These are phyloP conservation scores for Pyrrhoderma noxium DNA, from an alignment of 1,284 basidiomycete genomes.

Conservation along the genomic window DNA sequence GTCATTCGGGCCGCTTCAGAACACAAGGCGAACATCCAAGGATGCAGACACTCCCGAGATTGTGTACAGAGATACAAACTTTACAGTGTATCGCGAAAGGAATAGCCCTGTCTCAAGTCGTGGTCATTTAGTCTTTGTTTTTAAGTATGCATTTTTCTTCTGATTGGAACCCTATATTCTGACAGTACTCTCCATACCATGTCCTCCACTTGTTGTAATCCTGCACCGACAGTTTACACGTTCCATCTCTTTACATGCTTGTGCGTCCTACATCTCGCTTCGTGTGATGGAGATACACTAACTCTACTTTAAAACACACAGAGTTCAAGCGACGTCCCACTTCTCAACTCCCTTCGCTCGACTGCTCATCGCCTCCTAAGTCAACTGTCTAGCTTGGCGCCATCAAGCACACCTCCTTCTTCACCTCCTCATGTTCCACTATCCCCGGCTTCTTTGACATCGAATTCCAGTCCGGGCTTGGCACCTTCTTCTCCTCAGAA, in stretches of 20 bases:
- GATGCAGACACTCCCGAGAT: conserved; percentile 45
- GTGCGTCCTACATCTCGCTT: not conserved
- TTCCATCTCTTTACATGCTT: conserved; percentile 11
- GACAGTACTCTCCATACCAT: too few relatives aligned
- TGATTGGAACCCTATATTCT: too few relatives aligned
- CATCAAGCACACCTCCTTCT: conserved; percentile 25
- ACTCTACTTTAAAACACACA: conserved; percentile 24
- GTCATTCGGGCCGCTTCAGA: conserved; percentile 24
- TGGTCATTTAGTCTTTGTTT: conserved; percentile 62
- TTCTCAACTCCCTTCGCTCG: conserved; percentile 56
- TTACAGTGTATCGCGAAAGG: conserved; percentile 64
- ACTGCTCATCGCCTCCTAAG: conserved; percentile 50
- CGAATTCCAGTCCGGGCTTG: conserved; percentile 18
- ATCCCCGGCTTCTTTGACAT: conserved; percentile 24
- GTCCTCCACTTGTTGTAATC: too few relatives aligned
- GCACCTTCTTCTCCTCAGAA: conserved; percentile 16
- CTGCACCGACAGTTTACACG: conserved; percentile 7
- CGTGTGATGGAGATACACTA: not conserved
- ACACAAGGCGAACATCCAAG: not conserved
- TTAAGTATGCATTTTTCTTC: conserved; percentile 50
- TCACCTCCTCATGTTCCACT: conserved; percentile 24
- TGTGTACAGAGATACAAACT: conserved; percentile 67
- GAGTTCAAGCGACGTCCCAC: conserved; percentile 68
- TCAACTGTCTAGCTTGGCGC: conserved; percentile 31
- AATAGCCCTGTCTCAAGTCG: conserved; percentile 59